These are phyloP conservation scores for Pseudonitzschia pungens DNA, from an alignment of 108 stramenopile species.

Conservation along the genomic window DNA sequence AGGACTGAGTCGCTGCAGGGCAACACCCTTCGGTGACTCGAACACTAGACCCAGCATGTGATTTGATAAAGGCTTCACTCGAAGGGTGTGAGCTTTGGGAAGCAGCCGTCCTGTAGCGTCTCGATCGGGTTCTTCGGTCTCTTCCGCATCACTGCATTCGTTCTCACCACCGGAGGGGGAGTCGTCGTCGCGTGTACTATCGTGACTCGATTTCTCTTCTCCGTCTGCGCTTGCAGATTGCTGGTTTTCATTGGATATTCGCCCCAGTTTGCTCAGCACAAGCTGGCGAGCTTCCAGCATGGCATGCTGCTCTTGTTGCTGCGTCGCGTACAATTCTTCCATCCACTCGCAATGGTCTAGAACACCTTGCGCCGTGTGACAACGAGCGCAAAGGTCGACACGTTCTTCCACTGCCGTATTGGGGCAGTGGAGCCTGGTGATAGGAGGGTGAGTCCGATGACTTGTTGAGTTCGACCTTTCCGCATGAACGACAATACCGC, in stretches of 20 bases:
- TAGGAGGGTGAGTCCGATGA: constrained; percentile 10
- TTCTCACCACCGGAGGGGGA: not conserved
- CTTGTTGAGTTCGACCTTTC: constrained; percentile 29
- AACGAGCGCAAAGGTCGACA: constrained; percentile 64
- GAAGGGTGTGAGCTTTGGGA: constrained; percentile 6
- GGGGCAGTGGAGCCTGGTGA: constrained; percentile 53
- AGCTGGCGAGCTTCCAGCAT: constrained; percentile 36
- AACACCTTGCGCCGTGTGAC: constrained; percentile 66
- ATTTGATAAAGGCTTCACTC: constrained; percentile 18
- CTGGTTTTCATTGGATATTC: not conserved
- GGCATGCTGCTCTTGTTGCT: constrained; percentile 60
- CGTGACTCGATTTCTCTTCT: not conserved
- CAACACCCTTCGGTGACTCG: constrained; percentile 36
- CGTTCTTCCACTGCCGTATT: constrained; percentile 77
- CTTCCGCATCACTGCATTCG: not conserved
- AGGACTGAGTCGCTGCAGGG: constrained; percentile 28
- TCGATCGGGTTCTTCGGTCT: constrained; percentile 1
- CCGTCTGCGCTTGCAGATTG: not conserved
- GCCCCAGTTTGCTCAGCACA: constrained; percentile 28
- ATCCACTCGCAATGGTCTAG: constrained; percentile 61
- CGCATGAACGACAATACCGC: constrained; percentile 45
- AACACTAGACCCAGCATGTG: constrained; percentile 21
- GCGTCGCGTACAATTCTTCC: constrained; percentile 51
- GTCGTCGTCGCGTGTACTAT: constrained; percentile 4
- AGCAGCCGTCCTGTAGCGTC: not conserved